phyloP scores from a whole-genome alignment of 2,329 filamentous ascomycete genomes.

The Calonectria multiphialidica region DNA sequence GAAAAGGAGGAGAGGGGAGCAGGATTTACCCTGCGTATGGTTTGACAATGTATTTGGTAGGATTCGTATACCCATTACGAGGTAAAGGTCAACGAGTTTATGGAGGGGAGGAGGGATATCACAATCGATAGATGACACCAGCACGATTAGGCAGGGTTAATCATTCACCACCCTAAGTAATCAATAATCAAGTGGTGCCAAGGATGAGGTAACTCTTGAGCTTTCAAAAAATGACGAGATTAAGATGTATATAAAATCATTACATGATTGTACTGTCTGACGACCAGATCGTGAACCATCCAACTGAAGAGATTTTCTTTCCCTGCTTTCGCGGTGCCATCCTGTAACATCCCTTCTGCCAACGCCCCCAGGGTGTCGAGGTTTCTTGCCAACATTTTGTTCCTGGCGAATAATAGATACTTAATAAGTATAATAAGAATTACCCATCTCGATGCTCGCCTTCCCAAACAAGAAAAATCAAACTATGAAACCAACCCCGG shows the following conservation, averaged over 20 bases:
- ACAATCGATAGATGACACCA: not conserved
- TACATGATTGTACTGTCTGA: slow-evolving; percentile 36
- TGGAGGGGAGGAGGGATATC: too few relatives aligned
- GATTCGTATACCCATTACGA: not conserved
- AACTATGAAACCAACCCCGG: slow-evolving; percentile 11
- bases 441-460: slow-evolving; percentile 40
- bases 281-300: slow-evolving; percentile 40
- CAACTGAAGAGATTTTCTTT: slow-evolving; percentile 21
- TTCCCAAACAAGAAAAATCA: slow-evolving; percentile 16
- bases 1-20: slow-evolving; percentile 75
- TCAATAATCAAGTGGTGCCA: not conserved
- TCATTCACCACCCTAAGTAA: not conserved
- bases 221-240: slow-evolving; percentile 30
- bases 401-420: slow-evolving; percentile 26
- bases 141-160: not conserved
- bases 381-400: slow-evolving; percentile 28
- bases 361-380: slow-evolving; percentile 36
- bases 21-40: slow-evolving; percentile 75
- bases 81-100: too few relatives aligned
- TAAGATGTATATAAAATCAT: slow-evolving; percentile 43
- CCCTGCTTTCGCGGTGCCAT: slow-evolving; percentile 27
- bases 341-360: slow-evolving; percentile 26
- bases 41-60: slow-evolving; percentile 35
- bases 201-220: slow-evolving; percentile 11
- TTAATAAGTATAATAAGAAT: slow-evolving; percentile 28